These are phyloP conservation scores for Maudiozyma saulgeensis DNA, from an alignment of 805 yeast genomes.

Conservation along the genomic window DNA sequence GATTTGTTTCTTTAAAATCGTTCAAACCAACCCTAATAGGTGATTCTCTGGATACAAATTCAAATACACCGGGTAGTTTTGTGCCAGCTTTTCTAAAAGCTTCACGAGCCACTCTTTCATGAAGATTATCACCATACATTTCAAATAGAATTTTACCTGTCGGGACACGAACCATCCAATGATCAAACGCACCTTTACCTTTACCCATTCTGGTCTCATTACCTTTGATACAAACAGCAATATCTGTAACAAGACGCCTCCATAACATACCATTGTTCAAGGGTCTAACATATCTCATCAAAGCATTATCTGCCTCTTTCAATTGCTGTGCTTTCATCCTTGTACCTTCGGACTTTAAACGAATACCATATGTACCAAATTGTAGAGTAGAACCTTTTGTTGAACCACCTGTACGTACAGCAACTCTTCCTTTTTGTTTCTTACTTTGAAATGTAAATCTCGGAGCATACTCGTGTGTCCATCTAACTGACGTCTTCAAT, in stretches of 20 bases:
- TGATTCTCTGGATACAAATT: constrained; percentile 59
- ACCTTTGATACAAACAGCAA: constrained; percentile 93
- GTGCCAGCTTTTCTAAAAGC: constrained; percentile 84
- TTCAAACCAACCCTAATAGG: constrained; percentile 65
- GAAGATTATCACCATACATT: constrained; percentile 63
- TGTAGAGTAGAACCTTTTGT: constrained; percentile 74
- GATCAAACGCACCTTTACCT: constrained; percentile 96
- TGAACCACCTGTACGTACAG: constrained; percentile 92
- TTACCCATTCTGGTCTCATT: constrained; percentile 99
- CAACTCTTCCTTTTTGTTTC: constrained; percentile 87
- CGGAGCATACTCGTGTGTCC: constrained; percentile 70
- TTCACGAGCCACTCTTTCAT: constrained; percentile 83
- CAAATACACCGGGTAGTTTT: constrained; percentile 87
- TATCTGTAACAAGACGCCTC: constrained; percentile 73
- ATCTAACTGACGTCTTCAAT: constrained; percentile 23
- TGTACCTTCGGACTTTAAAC: constrained; percentile 81
- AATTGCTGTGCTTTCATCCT: constrained; percentile 81
- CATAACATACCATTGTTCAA: constrained; percentile 51
- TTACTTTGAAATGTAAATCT: constrained; percentile 51
- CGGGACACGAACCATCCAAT: constrained; percentile 94
- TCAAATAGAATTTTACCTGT: constrained; percentile 91
- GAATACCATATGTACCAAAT: constrained; percentile 77
- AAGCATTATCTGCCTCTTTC: constrained; percentile 80
- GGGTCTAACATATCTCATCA: constrained; percentile 77
- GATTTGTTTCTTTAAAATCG: constrained; percentile 36